Evolutionary conservation across 2,329 filamentous ascomycete species (phyloP), one percentile per base, ranked within the genome.

Genomic region (Graphiopsis chlorocephala): DNA sequence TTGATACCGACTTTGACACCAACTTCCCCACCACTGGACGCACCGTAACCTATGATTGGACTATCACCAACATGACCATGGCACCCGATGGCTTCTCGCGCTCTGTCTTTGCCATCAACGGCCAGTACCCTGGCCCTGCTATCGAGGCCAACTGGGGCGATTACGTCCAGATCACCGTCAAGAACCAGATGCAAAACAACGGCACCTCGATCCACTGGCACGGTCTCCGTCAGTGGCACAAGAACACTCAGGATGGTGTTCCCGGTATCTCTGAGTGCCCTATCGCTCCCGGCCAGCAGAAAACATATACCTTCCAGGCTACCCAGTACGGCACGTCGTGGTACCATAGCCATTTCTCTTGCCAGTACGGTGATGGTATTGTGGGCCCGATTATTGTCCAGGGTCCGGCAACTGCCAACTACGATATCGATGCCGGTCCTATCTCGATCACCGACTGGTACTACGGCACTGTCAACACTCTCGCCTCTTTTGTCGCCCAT

Each of bases 201-300:
- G 86, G 86, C 33, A 88, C 86, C 14, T 80, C 81, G 7, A 83
- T 89, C 20, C 87, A 90, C 71, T 89, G 82, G 77, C 87, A 90
- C 69, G 88, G 86, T 20, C 77, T 90, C 33, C 82, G 84, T 4
- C 85, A 89, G 71, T 78, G 81, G 65, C 77, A 81, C 70, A 84
- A 79, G 56, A 85, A 84, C 68, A 77, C 82, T 62, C 79, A 84
- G 61, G 87, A 89, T 68, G 87, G 87, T 63, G 85, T 88, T 3
- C 77, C 77, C 25, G 81, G 81, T 60, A 71, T 81, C 12, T 80
- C 79, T 0, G 78, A 81, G 66, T 81, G 79, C 67, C 78, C 77
- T 1, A 76, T 82, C 20, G 78, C 85, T 0, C 83, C 84, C 0
- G 84, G 84, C 0, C 69, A 82, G 7, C 78, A 78, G 1, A 80